Evolutionary conservation across 2,329 filamentous ascomycete species (phyloP), one percentile per base, ranked within the genome.

Genomic region (Sclerotinia glacialis): DNA sequence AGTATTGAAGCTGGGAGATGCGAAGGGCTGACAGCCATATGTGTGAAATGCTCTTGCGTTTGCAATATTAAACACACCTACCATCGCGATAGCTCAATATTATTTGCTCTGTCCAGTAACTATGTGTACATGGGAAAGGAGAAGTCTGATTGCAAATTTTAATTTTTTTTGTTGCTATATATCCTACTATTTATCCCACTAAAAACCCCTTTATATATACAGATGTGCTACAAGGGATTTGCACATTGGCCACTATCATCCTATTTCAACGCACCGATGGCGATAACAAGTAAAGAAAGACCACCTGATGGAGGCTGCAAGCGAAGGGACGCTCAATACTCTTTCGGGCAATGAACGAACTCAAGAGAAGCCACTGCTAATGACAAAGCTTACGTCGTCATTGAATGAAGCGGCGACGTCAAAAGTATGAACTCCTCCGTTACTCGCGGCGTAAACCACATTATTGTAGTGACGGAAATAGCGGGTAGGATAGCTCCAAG

Each of bases 401-500:
- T 82, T 85, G 70, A 84, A 88, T 1, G 77, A 79, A 0, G 68
- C 61, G 0, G 81, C 70, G 0, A 77, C 73, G 69, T 88, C 86
- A 68, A 86, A 88, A 0, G 73, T 72, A 52, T 86, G 77, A n/a
- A 84, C 80, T 14, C 85, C 85, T 1, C 84, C 83, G 49, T 86
- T 83, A 71, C 79, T 85, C 4, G 81, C 83, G 16, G 77, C 74
- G 60, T 86, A 85, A 0, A 76, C 76, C 0, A 78, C 69, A 54
- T 83, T 80, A 6, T 74, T 71, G 68, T 80, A 87, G 72, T 88
- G 85, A 28, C 86, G 80, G 72, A 87, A 77, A 67, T 79, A 87
- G 54, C 85, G 80, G 0, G 85, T 86, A 0, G 86, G 86, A 71
- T 86, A 87, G 53, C 78, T 81, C 86, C 86, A 89, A 1, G 85